Percentiles rank a stretch among this genome's conserved stretches.
phyloP scores from a whole-genome alignment of 2,329 filamentous ascomycete genomes.

The Diatrype stigma region DNA sequence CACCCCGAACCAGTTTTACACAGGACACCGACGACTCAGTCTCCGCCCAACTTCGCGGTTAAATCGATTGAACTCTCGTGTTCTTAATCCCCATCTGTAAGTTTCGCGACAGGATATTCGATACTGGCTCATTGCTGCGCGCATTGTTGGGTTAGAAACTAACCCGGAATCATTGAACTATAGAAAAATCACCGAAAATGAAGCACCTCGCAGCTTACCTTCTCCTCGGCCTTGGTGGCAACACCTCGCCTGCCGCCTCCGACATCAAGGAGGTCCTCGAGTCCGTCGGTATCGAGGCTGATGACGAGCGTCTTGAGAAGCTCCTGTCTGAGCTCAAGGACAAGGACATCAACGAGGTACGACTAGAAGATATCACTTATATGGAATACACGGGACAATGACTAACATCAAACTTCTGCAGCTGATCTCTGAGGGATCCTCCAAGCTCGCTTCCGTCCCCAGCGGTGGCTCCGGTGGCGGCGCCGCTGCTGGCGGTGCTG shows the following conservation, averaged over 20 bases:
- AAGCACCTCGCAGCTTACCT: slow-evolving; percentile 99
- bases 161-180: slow-evolving; percentile 11
- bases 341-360: slow-evolving; percentile 91
- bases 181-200: slow-evolving; percentile 65
- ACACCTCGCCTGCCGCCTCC: slow-evolving; percentile 76
- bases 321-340: slow-evolving; percentile 87
- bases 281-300: slow-evolving; percentile 92
- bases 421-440: slow-evolving; percentile 85
- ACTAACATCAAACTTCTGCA: slow-evolving; percentile 35
- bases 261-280: slow-evolving; percentile 88
- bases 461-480: slow-evolving; percentile 79
- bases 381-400: background rate
- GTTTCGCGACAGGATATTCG: slow-evolving; percentile 18
- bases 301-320: slow-evolving; percentile 77
- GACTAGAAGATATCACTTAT: slow-evolving; percentile 22
- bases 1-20: slow-evolving; percentile 13
- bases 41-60: slow-evolving; percentile 95
- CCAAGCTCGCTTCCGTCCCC: slow-evolving; percentile 97
- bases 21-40: slow-evolving; percentile 97
- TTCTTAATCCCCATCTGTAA: slow-evolving; percentile 48
- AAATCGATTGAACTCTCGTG: slow-evolving; percentile 99
- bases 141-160: no score
- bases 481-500: slow-evolving; percentile 63
- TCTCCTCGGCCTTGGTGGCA: slow-evolving; percentile 91
- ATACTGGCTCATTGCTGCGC: no score